Base-by-base conservation (phyloP, 805 yeast species). In the Starmera amethionina region DNA sequence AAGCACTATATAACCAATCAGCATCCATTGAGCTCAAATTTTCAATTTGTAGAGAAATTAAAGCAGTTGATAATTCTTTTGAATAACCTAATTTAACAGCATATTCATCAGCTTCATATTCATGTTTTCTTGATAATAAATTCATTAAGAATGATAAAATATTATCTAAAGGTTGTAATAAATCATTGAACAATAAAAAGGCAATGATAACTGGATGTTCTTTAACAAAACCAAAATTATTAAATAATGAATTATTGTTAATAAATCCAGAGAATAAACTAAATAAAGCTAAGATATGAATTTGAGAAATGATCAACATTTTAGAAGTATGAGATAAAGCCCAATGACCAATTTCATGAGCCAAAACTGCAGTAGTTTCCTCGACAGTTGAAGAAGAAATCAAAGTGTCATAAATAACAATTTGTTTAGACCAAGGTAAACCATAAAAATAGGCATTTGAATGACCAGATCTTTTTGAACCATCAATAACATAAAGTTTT, bases 321-420 rank as follows among this genome's bases (percentile, higher is more conserved):
- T 79, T 79, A n/a, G 89, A 68, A 45, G 89, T 82, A 61, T 93
- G 99, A 43, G 82, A 79, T 59, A 83, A 72, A 52, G 82, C 80
- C 99, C 99, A 93, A 61, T 93, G 99, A 39, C 99, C 99, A 50
- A 93, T 82, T 67, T 93, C 99, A 58, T 93, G 99, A n/a, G 95
- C 97, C 48, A 90, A 70, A 1, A 93, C 96, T 39, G 97, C 97
- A 39, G 88, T 86, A 33, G 88, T 85, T 62, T 93, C 95, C 34
- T 72, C 74, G 27, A 76, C 73, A 28, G 88, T 64, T 30, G 88
- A 79, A 43, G 85, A 82, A 45, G 84, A 77, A 47, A 93, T 81
- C 64, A 93, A 73, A 9, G 97, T 93, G 54, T 93, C 99, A 58
- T 71, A 93, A 35, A 93, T 73, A 39, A 93, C 97, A 64, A 93